Conservation (phyloP, 768 basidiomycete species). For the Pleurotus citrinopileatus region DNA sequence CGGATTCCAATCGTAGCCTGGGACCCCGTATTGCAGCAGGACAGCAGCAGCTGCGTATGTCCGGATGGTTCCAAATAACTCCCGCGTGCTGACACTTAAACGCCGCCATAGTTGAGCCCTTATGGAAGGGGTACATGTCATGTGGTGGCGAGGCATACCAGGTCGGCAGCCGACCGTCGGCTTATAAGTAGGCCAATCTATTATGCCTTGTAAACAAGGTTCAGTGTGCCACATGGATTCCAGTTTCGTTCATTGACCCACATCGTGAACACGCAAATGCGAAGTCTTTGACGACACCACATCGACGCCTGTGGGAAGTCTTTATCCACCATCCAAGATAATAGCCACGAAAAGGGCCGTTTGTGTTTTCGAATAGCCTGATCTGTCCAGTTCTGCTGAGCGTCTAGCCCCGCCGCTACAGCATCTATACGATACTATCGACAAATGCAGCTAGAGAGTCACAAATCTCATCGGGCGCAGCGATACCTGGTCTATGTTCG, state of each 20-base stretch:
- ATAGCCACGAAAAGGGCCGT: too few species aligned
- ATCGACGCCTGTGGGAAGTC: neutral
- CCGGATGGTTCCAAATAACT: too few species aligned
- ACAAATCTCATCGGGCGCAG: conserved; percentile 50
- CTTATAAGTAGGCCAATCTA: too few species aligned
- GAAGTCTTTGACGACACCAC: neutral
- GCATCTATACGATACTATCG: conserved; percentile 41
- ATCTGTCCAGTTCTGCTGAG: neutral
- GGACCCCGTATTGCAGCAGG: too few species aligned
- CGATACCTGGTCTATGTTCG: conserved; percentile 36
- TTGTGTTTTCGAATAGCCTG: neutral
- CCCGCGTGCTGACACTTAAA: neutral
- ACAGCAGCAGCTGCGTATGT: too few species aligned
- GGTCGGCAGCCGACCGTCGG: too few species aligned
- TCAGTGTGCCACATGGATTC: neutral
- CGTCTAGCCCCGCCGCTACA: too few species aligned
- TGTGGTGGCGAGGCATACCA: too few species aligned
- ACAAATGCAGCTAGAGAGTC: conserved; percentile 55
- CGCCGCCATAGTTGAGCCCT: neutral
- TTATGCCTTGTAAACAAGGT: too few species aligned
- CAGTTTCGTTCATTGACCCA: neutral
- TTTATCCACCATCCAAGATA: too few species aligned
- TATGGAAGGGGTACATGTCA: neutral
- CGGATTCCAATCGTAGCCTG: too few species aligned
- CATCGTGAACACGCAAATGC: neutral